Evolutionary conservation across 2,329 filamentous ascomycete species (phyloP), one percentile per base, ranked within the genome.

Genomic region (Colletotrichum filicis): DNA sequence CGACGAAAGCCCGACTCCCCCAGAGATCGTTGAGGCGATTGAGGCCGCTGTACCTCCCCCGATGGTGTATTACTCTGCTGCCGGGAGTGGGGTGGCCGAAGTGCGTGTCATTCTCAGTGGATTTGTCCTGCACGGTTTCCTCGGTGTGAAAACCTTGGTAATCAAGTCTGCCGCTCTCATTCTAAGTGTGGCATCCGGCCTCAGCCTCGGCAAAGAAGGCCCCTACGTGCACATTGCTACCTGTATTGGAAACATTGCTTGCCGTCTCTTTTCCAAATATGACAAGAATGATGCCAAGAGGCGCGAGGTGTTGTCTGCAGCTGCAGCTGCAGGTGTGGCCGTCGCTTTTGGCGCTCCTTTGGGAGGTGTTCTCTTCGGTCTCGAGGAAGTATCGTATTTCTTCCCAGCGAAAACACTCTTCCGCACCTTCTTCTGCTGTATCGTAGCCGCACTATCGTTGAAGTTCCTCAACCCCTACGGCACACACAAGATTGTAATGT

Each of bases 191-290:
- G 93, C 95, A 1, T 98, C 97, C 3, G 97, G 97, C 4, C 87
- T 99, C 73, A 98, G 95, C 80, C 87, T 99, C 55, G 97, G 97
- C 32, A 99, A 99, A 81, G 97, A 98, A 79, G 90, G 96, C 0
- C 97, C 97, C 0, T 98, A 96, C 78, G 97, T 99, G n/a, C 97
- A 99, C 81, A 97, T 98, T 79, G 95, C 95, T 0, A 94, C 96
- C 1, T 98, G 96, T 77, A 92, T 98, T 26, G 97, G 97, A 71
- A 99, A 99, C 78, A 97, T 99, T 80, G 92, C 93, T 37, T 98
- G 96, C 79, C 94, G 97, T 79, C 82, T 98, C n/a, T 98, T 98
- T 78, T 85, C 90, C 74, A 99, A 99, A 80, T 99, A 98, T 82
- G 95, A 97, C 77, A 88, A 90, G 75, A 99, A 99, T 78, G 97